A percentile compares a stretch with the other conserved stretches of the same genome.
Conservation (phyloP, 208 protist species). For the Willaertia magna region DNA sequence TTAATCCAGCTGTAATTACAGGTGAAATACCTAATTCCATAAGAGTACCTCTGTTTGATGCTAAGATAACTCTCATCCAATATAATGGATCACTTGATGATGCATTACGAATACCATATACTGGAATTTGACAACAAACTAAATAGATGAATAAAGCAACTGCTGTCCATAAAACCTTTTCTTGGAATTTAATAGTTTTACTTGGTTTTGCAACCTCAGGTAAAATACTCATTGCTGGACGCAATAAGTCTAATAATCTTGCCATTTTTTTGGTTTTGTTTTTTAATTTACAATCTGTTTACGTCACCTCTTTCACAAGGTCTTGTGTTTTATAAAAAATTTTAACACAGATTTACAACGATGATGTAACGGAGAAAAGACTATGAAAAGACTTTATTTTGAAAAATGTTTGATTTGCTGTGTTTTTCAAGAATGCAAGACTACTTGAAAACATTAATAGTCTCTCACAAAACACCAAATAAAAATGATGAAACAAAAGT, state of each 20-base stretch:
- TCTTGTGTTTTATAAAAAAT: no score
- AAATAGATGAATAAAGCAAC: conserved; percentile 97
- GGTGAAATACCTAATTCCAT: conserved; percentile 96
- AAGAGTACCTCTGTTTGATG: conserved; percentile 96
- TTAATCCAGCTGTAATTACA: conserved; percentile 89
- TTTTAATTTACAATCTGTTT: no score
- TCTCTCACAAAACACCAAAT: no score
- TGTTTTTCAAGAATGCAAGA: no score
- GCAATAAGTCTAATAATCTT: not conserved
- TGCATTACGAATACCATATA: conserved; percentile 89
- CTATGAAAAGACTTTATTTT: no score
- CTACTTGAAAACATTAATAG: no score
- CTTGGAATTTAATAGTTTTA: conserved; percentile 56
- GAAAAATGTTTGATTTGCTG: no score
- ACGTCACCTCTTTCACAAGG: no score
- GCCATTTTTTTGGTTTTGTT: not conserved
- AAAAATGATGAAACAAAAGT: no score
- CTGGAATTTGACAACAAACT: conserved; percentile 96
- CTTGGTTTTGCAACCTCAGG: not conserved
- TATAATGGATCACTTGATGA: conserved; percentile 93
- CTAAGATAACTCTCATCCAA: conserved; percentile 98
- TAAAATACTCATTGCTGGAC: not conserved
- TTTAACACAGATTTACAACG: no score
- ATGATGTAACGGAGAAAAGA: no score
- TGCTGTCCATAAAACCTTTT: conserved; percentile 95